These are phyloP conservation scores for Nitzschia sp. DNA, from an alignment of 108 stramenopile genomes.

Conservation along the genomic window DNA sequence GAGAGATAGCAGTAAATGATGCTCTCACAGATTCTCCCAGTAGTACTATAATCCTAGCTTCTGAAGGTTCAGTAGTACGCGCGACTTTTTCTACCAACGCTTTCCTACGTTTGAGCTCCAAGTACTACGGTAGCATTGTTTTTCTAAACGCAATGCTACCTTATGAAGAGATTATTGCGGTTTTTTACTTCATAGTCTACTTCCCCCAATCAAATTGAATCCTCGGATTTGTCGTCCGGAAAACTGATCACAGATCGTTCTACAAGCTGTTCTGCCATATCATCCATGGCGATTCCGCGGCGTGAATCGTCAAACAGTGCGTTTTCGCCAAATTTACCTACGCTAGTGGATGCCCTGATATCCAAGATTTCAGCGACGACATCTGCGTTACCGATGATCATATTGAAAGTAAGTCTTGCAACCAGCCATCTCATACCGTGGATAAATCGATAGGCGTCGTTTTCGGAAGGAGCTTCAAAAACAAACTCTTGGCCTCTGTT, in stretches of 20 bases:
- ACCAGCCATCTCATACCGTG: constrained; percentile 54
- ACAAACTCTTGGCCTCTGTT: constrained; percentile 26
- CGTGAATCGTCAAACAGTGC: constrained; percentile 1
- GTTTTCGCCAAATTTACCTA: background rate
- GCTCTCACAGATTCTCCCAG: no score
- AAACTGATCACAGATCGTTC: constrained; percentile 32
- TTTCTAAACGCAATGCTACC: no score
- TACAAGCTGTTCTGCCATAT: constrained; percentile 41
- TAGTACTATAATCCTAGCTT: no score
- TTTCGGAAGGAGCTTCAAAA: constrained; percentile 42
- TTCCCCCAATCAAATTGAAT: no score
- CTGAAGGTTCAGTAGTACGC: no score
- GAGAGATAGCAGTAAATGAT: no score
- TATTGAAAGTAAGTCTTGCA: constrained; percentile 52
- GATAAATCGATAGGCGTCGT: constrained; percentile 40
- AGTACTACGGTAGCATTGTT: no score
- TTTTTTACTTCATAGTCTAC: no score
- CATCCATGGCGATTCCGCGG: constrained; percentile 35
- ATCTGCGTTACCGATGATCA: constrained; percentile 48
- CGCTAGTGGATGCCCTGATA: background rate
- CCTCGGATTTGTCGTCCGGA: no score
- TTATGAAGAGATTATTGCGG: no score
- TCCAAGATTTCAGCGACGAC: constrained; percentile 49
- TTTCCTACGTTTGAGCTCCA: no score
- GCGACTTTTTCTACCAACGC: no score